Percentiles rank a stretch among this genome's conserved stretches.
These are phyloP conservation scores for Lentinula sp. DNA, from an alignment of 768 basidiomycete genomes.

Conservation along the genomic window DNA sequence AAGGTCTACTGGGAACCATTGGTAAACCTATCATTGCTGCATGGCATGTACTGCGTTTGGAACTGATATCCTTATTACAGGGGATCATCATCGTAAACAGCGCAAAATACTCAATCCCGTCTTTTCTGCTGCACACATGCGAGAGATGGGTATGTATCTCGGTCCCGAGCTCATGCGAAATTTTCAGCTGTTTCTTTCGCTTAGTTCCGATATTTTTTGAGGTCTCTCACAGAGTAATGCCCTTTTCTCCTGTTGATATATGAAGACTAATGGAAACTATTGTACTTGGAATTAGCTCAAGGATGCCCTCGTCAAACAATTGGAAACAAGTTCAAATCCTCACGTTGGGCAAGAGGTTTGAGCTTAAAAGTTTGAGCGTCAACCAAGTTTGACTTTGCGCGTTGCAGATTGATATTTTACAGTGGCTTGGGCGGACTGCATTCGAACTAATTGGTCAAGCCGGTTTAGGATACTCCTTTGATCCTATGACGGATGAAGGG, in stretches of 20 bases:
- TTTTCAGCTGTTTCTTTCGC: conserved; percentile 8
- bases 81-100: conserved; percentile 14
- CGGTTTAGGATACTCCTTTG: conserved; percentile 31
- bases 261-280: not conserved
- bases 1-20: not conserved
- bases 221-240: not conserved
- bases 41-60: conserved; percentile 1
- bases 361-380: not conserved
- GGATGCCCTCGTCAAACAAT: not conserved
- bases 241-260: not conserved
- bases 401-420: conserved; percentile 20
- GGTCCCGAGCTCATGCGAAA: conserved; percentile 16
- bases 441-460: conserved; percentile 31
- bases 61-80: conserved; percentile 1
- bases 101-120: conserved; percentile 17
- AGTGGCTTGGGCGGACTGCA: conserved; percentile 28
- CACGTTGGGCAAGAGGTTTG: not conserved
- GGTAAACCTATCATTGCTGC: not conserved
- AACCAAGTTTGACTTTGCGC: not conserved
- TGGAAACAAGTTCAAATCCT: not conserved
- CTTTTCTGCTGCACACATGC: conserved; percentile 26
- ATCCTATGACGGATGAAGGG: conserved; percentile 18
- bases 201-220: not conserved
- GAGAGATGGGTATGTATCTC: conserved; percentile 20
- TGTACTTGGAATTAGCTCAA: not conserved